phyloP scores from a whole-genome alignment of 306 rosid species.

The Prunus kanzakura region DNA sequence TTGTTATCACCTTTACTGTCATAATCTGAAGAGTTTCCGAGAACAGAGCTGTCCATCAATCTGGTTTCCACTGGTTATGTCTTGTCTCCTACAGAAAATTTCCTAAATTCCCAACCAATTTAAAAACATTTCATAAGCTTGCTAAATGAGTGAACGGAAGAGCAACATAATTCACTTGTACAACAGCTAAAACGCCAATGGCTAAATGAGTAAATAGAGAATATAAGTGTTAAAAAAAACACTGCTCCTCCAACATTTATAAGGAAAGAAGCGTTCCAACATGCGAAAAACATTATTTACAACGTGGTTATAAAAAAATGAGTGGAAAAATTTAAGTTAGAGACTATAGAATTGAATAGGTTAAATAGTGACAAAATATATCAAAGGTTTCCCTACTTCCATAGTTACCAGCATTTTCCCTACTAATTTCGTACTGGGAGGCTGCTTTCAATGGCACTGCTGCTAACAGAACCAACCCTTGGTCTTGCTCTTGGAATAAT shows the following conservation, averaged over 20 bases:
- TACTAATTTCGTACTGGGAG: conserved; percentile 21
- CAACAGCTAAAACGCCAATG: background rate
- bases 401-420: conserved; percentile 4
- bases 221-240: background rate
- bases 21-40: background rate
- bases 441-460: conserved; percentile 16
- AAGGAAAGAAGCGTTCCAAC: background rate
- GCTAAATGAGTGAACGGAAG: too few relatives aligned
- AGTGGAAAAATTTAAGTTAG: background rate
- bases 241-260: background rate
- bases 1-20: background rate
- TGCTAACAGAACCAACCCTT: conserved; percentile 31
- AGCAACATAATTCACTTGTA: background rate
- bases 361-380: conserved; percentile 15
- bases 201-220: background rate
- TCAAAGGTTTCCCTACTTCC: conserved; percentile 19
- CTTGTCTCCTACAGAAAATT: background rate
- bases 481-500: conserved; percentile 56
- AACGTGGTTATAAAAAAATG: background rate
- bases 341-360: conserved; percentile 6
- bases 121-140: background rate
- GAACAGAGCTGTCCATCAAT: background rate
- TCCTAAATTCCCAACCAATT: background rate
- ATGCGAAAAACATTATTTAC: background rate
- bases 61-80: background rate